phyloP scores from a whole-genome alignment of 176 grass and related monocot genomes.

The Paspalum vaginatum region DNA sequence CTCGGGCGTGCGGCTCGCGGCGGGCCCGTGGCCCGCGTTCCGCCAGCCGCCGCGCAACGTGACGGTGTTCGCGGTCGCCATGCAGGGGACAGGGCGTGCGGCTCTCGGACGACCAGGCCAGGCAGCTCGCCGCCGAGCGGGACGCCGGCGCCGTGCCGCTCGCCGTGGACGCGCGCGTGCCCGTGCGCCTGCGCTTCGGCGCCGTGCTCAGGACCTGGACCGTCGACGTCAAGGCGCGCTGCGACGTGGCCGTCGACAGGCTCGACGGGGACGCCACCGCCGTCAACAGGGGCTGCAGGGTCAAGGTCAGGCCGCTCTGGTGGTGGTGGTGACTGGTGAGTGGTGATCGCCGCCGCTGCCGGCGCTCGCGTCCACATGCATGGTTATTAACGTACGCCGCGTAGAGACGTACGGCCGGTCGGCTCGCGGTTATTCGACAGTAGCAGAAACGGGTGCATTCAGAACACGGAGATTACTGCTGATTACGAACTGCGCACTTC shows the following conservation, averaged over 20 bases:
- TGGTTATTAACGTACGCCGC: not conserved
- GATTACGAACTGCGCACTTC: too few relatives aligned
- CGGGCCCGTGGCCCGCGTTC: slow-evolving; percentile 74
- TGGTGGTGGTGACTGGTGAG: slow-evolving; percentile 51
- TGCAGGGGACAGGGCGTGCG: slow-evolving; percentile 37
- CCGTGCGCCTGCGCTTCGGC: slow-evolving; percentile 56
- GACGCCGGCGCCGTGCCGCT: slow-evolving; percentile 51
- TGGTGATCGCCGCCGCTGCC: slow-evolving; percentile 27
- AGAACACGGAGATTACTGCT: not conserved
- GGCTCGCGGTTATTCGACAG: not conserved
- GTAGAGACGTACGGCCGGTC: too few relatives aligned
- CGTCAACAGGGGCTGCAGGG: slow-evolving; percentile 36
- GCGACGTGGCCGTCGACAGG: slow-evolving; percentile 65
- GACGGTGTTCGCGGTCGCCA: slow-evolving; percentile 45
- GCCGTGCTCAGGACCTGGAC: slow-evolving; percentile 66
- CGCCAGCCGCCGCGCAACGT: slow-evolving; percentile 62
- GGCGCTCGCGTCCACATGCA: not conserved
- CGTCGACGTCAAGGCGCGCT: slow-evolving; percentile 64
- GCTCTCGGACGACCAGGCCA: slow-evolving; percentile 31
- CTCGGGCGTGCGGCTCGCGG: slow-evolving; percentile 43
- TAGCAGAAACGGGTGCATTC: not conserved
- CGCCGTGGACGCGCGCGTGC: slow-evolving; percentile 43
- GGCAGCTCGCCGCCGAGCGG: slow-evolving; percentile 25
- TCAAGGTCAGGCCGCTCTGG: slow-evolving; percentile 52
- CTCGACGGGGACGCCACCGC: slow-evolving; percentile 35